Conservation (phyloP, 768 basidiomycete genomes). For the Gautieria morchelliformis region DNA sequence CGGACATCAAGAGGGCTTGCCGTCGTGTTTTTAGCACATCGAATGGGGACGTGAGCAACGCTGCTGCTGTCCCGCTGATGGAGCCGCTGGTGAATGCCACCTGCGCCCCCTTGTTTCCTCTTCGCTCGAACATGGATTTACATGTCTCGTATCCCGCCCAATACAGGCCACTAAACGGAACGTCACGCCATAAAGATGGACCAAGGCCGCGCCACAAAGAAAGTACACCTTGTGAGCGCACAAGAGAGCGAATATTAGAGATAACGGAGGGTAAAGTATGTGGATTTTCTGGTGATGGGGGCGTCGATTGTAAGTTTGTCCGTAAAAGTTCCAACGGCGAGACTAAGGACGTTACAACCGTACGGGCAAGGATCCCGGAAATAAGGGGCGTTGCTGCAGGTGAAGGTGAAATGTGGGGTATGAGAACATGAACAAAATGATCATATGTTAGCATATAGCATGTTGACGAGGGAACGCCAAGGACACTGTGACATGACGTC, state of each 20-base stretch:
- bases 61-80: slow-evolving; percentile 76
- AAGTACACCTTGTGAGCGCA: slow-evolving; percentile 51
- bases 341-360: slow-evolving; percentile 62
- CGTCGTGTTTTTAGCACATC: slow-evolving; percentile 94
- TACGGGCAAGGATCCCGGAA: slow-evolving; percentile 77
- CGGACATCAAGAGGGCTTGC: slow-evolving; percentile 71
- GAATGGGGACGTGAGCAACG: slow-evolving; percentile 86
- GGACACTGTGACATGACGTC: slow-evolving; percentile 41
- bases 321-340: slow-evolving; percentile 91
- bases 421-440: slow-evolving; percentile 55
- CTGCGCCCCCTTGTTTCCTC: slow-evolving; percentile 46
- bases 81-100: slow-evolving; percentile 89
- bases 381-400: slow-evolving; percentile 55
- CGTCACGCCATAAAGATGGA: slow-evolving; percentile 92
- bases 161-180: slow-evolving; percentile 94
- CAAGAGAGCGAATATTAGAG: slow-evolving; percentile 46
- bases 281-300: slow-evolving; percentile 55
- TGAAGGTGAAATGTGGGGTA: slow-evolving; percentile 53
- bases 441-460: slow-evolving; percentile 96
- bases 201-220: slow-evolving; percentile 88
- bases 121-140: slow-evolving; percentile 52
- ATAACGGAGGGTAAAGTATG: slow-evolving; percentile 74
- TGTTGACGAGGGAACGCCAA: slow-evolving; percentile 87
- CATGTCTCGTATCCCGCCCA: slow-evolving; percentile 91
- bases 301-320: slow-evolving; percentile 88